Base-by-base conservation (phyloP, 768 basidiomycete species). In the Lactarius akahatsu region DNA sequence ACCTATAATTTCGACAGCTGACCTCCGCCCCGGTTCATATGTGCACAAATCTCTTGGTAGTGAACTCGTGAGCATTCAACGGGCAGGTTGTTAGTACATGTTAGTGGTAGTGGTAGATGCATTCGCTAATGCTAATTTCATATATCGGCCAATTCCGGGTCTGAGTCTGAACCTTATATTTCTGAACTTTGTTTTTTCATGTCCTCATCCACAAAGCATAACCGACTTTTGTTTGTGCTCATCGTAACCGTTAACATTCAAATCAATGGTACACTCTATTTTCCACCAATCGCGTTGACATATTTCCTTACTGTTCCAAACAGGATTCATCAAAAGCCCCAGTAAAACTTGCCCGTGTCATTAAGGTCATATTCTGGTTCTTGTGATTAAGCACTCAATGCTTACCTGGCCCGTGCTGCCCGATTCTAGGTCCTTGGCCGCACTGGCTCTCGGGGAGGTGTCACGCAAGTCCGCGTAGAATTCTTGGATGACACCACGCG, bases 381-480 rank as follows among this genome's bases (percentile, higher is more conserved):
- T 62, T 70, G 20, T 23, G n/a, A 16, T 65, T 34, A 47, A 13
- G 23, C 30, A 36, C 34, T 63, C 8, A 7, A 16, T 55, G 54
- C 28, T 56, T 30, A 64, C 34, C 71, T 75, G 62, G 73, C 67
- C 13, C 56, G 38, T 38, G 38, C 11, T 26, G 47, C 54, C 64
- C 52, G 40, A 54, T 67, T 67, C 62, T 61, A 97, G 94, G 94
- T 98, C 78, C 89, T 98, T 74, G 97, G 97, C 75, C 89, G 97
- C 75, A 99, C 97, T 76, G 96, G 96, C 69, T 98, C 96, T 73
- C 93, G 96, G 77, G 96, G 96, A 81, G 96, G 96, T 82, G 95
- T 98, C 74, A 98, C 95, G 68, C 96, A 98, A 83, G 96, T 98
- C 80, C 94, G 96, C 72, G 97, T 99, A 72, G 97, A 98, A 77